A percentile compares a stretch with the other conserved stretches of the same genome.
Evolutionary conservation across 1,284 basidiomycete genomes (phyloP).

Genomic region (Phaffia rhodozyma): DNA sequence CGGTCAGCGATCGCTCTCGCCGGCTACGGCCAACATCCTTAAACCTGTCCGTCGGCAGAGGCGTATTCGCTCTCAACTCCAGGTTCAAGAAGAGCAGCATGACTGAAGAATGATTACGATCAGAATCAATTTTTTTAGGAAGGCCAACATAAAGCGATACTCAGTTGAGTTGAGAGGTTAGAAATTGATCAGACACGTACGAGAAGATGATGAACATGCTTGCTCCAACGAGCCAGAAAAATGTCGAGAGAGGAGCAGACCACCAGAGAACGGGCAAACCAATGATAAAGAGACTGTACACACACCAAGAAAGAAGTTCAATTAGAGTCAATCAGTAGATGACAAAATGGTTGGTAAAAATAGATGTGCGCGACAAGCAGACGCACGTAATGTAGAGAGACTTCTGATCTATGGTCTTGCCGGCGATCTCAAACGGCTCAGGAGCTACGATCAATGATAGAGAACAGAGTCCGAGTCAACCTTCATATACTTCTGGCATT

Average conservation of each 20-base stretch:
- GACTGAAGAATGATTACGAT: background rate
- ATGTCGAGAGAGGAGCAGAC: slow-evolving; percentile 34
- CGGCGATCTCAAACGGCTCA: slow-evolving; percentile 38
- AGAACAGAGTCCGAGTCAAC: slow-evolving; percentile 61
- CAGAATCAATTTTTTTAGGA: background rate
- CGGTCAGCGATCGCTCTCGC: too few species aligned
- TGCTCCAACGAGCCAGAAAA: slow-evolving; percentile 37
- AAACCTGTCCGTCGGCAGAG: slow-evolving; percentile 18
- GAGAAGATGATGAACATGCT: slow-evolving; percentile 36
- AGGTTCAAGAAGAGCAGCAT: slow-evolving; percentile 43
- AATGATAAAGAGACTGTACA: slow-evolving; percentile 31
- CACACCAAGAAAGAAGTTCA: background rate
- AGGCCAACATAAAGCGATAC: background rate
- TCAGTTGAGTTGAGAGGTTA: background rate
- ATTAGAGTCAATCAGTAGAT: background rate
- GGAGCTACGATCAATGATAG: slow-evolving; percentile 49
- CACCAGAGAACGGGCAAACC: slow-evolving; percentile 35
- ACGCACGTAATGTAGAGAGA: slow-evolving; percentile 49
- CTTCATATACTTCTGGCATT: slow-evolving; percentile 65
- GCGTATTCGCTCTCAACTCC: slow-evolving; percentile 36
- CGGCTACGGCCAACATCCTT: background rate
- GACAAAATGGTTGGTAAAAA: background rate
- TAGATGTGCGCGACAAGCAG: background rate
- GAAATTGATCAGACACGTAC: background rate
- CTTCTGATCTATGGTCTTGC: slow-evolving; percentile 39